A percentile compares a stretch with the other conserved stretches of the same genome.
Conservation (phyloP, 345 rosid genomes). For the Gossypioides kirkii region DNA sequence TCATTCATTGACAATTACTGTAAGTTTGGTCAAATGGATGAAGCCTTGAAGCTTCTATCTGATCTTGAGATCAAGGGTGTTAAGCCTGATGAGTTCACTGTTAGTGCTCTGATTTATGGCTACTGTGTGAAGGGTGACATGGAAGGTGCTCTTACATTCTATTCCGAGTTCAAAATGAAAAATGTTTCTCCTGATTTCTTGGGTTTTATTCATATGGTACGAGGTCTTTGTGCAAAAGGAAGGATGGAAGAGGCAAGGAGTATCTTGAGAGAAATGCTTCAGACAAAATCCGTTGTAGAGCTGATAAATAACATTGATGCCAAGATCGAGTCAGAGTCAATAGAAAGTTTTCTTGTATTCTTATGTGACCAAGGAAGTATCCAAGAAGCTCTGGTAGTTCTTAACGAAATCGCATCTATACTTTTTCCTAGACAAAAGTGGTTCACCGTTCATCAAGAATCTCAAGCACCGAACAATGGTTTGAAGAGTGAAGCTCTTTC, state of each 20-base stretch:
- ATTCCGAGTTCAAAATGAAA: slow-evolving; percentile 46
- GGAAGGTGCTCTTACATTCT: slow-evolving; percentile 69
- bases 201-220: slow-evolving; percentile 63
- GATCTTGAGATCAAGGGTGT: slow-evolving; percentile 38
- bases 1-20: slow-evolving; percentile 59
- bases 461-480: slow-evolving; percentile 14
- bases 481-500: slow-evolving; percentile 17
- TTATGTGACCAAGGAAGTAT: slow-evolving; percentile 77
- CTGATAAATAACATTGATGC: slow-evolving; percentile 45
- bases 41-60: slow-evolving; percentile 50
- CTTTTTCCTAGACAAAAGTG: slow-evolving; percentile 43
- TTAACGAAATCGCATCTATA: slow-evolving; percentile 51
- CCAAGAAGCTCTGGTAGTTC: slow-evolving; percentile 48
- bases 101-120: slow-evolving; percentile 69
- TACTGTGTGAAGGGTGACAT: slow-evolving; percentile 65
- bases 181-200: slow-evolving; percentile 59
- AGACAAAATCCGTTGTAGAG: slow-evolving; percentile 46
- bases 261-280: slow-evolving; percentile 83
- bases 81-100: slow-evolving; percentile 57
- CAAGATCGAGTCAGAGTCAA: slow-evolving; percentile 51
- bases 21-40: slow-evolving; percentile 55
- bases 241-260: slow-evolving; percentile 88
- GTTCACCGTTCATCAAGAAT: slow-evolving; percentile 23
- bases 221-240: slow-evolving; percentile 78
- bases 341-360: slow-evolving; percentile 38